Base-by-base conservation (phyloP, 345 rosid species). In the Eucalyptus sideroxylon region DNA sequence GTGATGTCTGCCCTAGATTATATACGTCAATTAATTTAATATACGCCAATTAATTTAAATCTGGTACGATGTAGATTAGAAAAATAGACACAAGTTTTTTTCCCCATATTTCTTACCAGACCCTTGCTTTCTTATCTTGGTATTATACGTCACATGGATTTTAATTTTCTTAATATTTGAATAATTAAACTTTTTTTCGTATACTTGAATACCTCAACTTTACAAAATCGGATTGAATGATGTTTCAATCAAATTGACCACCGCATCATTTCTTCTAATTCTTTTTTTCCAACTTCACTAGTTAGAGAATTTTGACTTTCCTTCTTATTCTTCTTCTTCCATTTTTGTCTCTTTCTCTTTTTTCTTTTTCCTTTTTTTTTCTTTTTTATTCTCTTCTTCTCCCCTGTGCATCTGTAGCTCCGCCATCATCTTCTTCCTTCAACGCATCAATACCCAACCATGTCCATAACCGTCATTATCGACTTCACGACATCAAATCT, bases 351-450 rank as follows among this genome's bases (percentile, higher is more conserved):
- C 59, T 53, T 53, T 53, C 59, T 53, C 11, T 19, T 19, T 19
- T 30, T 14, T 6, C 1, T 1, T 16, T 30, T 62, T 13, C 1
- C 1, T 3, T 6, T 62, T 30, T 55, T 55, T 3, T n/a, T n/a
- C 3, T 15, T 30, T 65, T 65, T n/a, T n/a, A 15, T 65, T n/a
- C 40, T n/a, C 77, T 16, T 65, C 21, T 16, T 65, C 77, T 65
- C 4, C 11, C 77, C 2, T 0, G 11, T 7, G 40, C 21, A 65
- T 65, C 5, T 6, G 1, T 30, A 30, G 17, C 1, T 11, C 34
- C 8, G 2, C 21, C 19, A 65, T n/a, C 77, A 4, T 65, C 37
- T 65, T 65, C 77, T 65, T 65, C 77, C 11, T 60, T 65, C 34
- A 17, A n/a, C 3, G 11, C 77, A 9, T n/a, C 37, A 34, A 8